Evolutionary conservation across 1,284 basidiomycete species (phyloP).

Genomic region (Sanghuangporus weigelae): DNA sequence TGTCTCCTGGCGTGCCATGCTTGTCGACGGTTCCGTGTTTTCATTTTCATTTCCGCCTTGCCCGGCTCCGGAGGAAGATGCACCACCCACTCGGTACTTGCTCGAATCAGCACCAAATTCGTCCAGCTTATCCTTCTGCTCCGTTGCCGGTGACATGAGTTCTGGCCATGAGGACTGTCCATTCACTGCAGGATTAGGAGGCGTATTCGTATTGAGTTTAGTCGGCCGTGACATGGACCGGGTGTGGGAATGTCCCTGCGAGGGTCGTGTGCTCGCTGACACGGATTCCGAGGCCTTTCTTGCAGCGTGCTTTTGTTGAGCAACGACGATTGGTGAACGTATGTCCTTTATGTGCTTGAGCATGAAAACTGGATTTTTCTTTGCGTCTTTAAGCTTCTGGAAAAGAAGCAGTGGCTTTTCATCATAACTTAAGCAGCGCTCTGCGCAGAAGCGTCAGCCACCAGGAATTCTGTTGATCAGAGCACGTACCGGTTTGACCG

Average conservation of each 20-base stretch:
- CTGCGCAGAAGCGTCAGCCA: constrained; percentile 37
- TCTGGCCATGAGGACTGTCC: constrained; percentile 69
- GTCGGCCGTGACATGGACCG: constrained; percentile 14
- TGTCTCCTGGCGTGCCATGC: constrained; percentile 42
- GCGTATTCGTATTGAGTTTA: constrained; percentile 25
- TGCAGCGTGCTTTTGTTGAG: constrained; percentile 88
- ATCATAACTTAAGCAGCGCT: constrained; percentile 95
- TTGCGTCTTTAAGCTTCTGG: constrained; percentile 95
- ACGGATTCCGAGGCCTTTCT: constrained; percentile 53
- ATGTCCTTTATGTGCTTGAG: constrained; percentile 98
- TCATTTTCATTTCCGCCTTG: constrained; percentile 25
- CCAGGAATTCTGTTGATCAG: neutral
- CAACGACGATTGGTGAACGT: constrained; percentile 91
- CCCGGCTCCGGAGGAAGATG: constrained; percentile 19
- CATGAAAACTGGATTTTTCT: constrained; percentile 99
- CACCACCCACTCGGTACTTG: constrained; percentile 9
- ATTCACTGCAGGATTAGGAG: constrained; percentile 46
- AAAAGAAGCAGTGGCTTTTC: constrained; percentile 97
- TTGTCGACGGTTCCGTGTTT: constrained; percentile 27
- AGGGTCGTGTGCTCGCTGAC: constrained; percentile 28
- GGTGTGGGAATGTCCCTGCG: constrained; percentile 11
- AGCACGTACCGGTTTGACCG: constrained; percentile 69
- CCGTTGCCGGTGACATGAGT: constrained; percentile 53
- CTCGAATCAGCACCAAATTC: constrained; percentile 21
- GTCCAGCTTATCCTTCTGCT: constrained; percentile 35